These are phyloP conservation scores for Gautieria morchelliformis DNA, from an alignment of 768 basidiomycete genomes.

Conservation along the genomic window DNA sequence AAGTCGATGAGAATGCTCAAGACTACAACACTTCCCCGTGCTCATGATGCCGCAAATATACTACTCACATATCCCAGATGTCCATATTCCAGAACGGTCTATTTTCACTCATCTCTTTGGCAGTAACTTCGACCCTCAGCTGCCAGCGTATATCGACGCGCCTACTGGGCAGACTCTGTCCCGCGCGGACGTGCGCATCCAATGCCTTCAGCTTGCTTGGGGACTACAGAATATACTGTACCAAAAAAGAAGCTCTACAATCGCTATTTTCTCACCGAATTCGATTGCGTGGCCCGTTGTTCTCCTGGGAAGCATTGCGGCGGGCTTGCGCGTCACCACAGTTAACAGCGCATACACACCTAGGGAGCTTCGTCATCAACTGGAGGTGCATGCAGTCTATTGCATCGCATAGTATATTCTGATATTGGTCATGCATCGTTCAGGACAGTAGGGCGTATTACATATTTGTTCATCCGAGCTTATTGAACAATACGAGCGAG, in stretches of 20 bases:
- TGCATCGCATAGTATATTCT: background rate
- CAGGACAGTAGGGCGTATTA: constrained; percentile 52
- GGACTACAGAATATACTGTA: constrained; percentile 36
- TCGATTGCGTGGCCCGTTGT: constrained; percentile 46
- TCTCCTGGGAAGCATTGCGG: constrained; percentile 42
- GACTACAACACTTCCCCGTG: no score
- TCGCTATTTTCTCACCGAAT: constrained; percentile 67
- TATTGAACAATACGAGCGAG: constrained; percentile 41
- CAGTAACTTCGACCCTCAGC: constrained; percentile 9
- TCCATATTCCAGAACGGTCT: constrained; percentile 32
- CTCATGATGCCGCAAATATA: constrained; percentile 25
- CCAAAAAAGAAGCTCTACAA: constrained; percentile 41
- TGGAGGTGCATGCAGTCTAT: constrained; percentile 18
- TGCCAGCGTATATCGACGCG: constrained; percentile 60
- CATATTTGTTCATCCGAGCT: constrained; percentile 53
- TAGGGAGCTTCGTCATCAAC: constrained; percentile 63
- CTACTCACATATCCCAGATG: constrained; percentile 31
- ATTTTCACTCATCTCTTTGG: constrained; percentile 43
- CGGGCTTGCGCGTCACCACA: constrained; percentile 58
- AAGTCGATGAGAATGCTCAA: no score
- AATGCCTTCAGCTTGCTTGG: constrained; percentile 49
- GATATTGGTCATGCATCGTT: background rate
- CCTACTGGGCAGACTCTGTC: constrained; percentile 45
- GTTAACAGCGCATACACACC: constrained; percentile 67
- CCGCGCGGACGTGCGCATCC: constrained; percentile 41